These are phyloP conservation scores for Aspergillus costaricaensis DNA, from an alignment of 2,329 filamentous ascomycete species.

Conservation along the genomic window DNA sequence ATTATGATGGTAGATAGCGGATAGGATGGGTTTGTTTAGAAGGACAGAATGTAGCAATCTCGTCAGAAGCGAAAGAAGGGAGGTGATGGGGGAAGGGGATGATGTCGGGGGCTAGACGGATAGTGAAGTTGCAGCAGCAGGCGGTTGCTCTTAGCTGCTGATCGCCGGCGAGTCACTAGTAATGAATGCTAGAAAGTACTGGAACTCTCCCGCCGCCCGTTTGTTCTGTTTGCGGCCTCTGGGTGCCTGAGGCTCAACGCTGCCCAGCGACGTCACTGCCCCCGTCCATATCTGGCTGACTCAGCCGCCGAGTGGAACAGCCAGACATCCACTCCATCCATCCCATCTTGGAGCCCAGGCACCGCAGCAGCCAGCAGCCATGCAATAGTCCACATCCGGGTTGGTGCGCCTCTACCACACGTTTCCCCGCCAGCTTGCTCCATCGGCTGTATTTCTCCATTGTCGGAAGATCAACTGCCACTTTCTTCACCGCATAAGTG, in stretches of 20 bases:
- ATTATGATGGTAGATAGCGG: slow-evolving; percentile 21
- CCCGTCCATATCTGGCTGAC: background rate
- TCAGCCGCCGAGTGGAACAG: slow-evolving; percentile 1
- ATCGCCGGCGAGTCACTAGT: slow-evolving; percentile 14
- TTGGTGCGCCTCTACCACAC: background rate
- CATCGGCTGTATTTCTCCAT: background rate
- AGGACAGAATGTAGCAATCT: slow-evolving; percentile 5
- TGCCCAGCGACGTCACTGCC: slow-evolving; percentile 11
- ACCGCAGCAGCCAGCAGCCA: slow-evolving; percentile 6
- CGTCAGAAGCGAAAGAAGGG: slow-evolving; percentile 14
- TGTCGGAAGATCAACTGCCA: background rate
- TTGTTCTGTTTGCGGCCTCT: slow-evolving; percentile 36
- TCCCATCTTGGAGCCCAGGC: background rate
- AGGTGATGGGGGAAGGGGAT: slow-evolving; percentile 3
- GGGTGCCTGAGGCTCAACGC: slow-evolving; percentile 23
- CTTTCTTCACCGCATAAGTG: background rate
- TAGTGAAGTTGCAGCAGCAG: slow-evolving; percentile 20
- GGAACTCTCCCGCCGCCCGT: slow-evolving; percentile 37
- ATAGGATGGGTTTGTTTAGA: slow-evolving; percentile 8
- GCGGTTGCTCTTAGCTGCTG: slow-evolving; percentile 27
- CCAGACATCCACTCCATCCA: background rate
- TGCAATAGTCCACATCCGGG: background rate
- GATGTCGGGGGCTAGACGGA: slow-evolving; percentile 16
- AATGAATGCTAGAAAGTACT: slow-evolving; percentile 42
- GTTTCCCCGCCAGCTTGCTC: background rate